A percentile compares a stretch with the other conserved stretches of the same genome.
Evolutionary conservation across 257 asterid genomes (phyloP).

Genomic region (Ajuga chamaepitys): DNA sequence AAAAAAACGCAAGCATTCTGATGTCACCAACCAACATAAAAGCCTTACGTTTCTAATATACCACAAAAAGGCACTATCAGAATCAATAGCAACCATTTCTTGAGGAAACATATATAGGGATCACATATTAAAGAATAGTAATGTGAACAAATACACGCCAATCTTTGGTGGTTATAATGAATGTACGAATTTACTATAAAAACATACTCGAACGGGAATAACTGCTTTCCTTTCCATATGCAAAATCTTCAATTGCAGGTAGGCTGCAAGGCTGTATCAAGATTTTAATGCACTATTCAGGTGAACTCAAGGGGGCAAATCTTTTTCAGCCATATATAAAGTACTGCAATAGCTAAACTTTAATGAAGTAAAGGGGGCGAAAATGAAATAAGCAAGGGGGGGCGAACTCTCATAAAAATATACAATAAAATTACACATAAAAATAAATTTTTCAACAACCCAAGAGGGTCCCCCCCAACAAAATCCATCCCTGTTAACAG

Average conservation of each 20-base stretch:
- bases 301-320: not conserved
- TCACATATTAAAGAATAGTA: not conserved
- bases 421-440: no score
- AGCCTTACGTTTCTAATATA: not conserved
- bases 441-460: no score
- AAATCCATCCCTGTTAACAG: not conserved
- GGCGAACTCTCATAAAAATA: no score
- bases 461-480: no score
- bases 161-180: not conserved
- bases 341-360: no score
- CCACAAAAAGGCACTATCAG: not conserved
- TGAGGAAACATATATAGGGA: not conserved
- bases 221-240: conserved; percentile 38
- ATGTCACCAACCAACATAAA: not conserved
- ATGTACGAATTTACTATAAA: not conserved
- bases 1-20: not conserved
- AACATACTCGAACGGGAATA: conserved; percentile 49
- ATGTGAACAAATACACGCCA: not conserved
- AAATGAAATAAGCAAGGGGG: no score
- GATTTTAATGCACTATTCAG: not conserved
- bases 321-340: no score
- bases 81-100: not conserved
- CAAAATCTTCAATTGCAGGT: conserved; percentile 89
- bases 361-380: not conserved
- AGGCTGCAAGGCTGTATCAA: conserved; percentile 45